Evolutionary conservation across 2,329 filamentous ascomycete genomes (phyloP), one percentile per base, ranked within the genome.

Genomic region (Macrophomina tecta): DNA sequence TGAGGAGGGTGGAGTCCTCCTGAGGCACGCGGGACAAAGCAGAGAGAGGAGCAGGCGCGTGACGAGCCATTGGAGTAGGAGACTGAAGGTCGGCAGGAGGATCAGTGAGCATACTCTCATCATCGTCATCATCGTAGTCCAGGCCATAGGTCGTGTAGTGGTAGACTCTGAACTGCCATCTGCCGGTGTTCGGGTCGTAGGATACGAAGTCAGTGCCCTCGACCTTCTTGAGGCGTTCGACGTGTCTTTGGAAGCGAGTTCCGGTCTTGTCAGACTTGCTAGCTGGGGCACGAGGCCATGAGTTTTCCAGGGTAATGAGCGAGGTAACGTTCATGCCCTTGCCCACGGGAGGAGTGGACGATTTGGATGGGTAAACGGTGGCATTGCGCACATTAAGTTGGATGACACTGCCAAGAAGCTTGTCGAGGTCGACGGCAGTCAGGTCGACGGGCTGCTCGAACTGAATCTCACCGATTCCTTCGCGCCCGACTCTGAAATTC

Each of bases 111-210:
- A 74, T 73, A 40, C 70, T 75, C 16, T 70, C 80, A 69, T 84
- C 83, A 63, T 89, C 87, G 48, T 91, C 85, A 36, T 85, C 82
- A 49, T 81, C 81, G 48, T 92, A 92, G 70, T 94, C 91, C 64
- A 98, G 85, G 48, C 91, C 94, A 75, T 99, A 99, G 1, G 93
- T 97, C 1, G 94, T 98, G 78, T 96, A 99, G 78, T 99, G 95
- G 74, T 94, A 89, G n/a, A 99, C 95, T 9, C 84, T 89, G 82
- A 99, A 99, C 14, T 87, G 87, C 96, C 96, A 99, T 55, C 91
- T 86, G 63, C 94, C 95, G 63, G 89, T 93, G 1, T 92, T 85
- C 67, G 85, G 83, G 70, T 96, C 87, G 78, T 97, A 99, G 73
- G 85, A 85, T 72, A 94, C 84, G 73, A 97, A 98, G 4, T 88